These are phyloP conservation scores for Kwoniella mangroviensis DNA, from an alignment of 768 basidiomycete genomes.

Conservation along the genomic window DNA sequence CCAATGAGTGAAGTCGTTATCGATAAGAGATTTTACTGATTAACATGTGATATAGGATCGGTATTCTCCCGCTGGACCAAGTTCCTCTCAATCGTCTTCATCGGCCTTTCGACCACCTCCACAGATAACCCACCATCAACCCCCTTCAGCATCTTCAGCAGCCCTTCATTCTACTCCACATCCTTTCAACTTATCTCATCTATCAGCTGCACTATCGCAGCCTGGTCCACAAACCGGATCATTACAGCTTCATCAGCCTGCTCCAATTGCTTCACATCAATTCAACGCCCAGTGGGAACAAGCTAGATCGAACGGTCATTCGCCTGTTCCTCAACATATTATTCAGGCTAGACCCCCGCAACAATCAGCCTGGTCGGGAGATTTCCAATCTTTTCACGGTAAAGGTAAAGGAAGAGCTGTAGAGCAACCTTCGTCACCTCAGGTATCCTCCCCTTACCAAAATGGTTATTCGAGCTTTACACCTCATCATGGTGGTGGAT, in stretches of 20 bases:
- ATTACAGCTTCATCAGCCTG: slow-evolving; percentile 1
- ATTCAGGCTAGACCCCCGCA: slow-evolving; percentile 8
- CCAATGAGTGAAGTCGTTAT: too few relatives aligned
- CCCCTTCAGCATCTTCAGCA: slow-evolving; percentile 3
- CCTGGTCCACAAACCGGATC: not conserved
- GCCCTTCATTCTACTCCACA: slow-evolving; percentile 35
- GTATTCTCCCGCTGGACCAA: slow-evolving; percentile 13
- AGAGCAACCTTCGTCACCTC: slow-evolving; percentile 32
- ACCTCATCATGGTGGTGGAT: slow-evolving; percentile 3
- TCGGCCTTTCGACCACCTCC: slow-evolving; percentile 13
- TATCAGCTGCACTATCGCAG: slow-evolving; percentile 36
- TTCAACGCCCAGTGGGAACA: slow-evolving; percentile 40
- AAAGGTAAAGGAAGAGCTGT: slow-evolving; percentile 73
- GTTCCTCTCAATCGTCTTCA: slow-evolving; percentile 3
- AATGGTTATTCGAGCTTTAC: slow-evolving; percentile 3
- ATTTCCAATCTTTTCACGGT: slow-evolving; percentile 61
- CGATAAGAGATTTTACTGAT: too few relatives aligned
- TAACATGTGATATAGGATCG: slow-evolving; percentile 13
- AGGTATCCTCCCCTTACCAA: not conserved
- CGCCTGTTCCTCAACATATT: not conserved
- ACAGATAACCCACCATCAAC: slow-evolving; percentile 3
- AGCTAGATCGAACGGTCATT: slow-evolving; percentile 42
- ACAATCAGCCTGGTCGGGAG: slow-evolving; percentile 26
- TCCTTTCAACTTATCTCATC: slow-evolving; percentile 48
- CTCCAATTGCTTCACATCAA: slow-evolving; percentile 20